Evolutionary conservation across 257 asterid genomes (phyloP).

Genomic region (Lithospermum erythrorhizon): DNA sequence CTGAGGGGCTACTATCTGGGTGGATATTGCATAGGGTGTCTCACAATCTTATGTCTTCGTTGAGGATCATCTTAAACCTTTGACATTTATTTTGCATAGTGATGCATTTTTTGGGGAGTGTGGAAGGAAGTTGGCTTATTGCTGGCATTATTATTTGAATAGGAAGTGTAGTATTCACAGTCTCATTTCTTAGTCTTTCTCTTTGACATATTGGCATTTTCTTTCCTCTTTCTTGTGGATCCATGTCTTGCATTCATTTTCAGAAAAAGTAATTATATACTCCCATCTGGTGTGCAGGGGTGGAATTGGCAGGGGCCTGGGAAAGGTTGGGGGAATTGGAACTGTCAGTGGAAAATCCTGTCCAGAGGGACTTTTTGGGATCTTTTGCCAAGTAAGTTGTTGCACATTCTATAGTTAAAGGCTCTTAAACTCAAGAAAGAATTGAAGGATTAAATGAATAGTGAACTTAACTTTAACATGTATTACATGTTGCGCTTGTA

Average conservation of each 20-base stretch:
- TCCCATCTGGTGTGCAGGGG: constrained; percentile 35
- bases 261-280: neutral
- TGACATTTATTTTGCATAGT: neutral
- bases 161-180: neutral
- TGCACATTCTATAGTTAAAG: constrained; percentile 6
- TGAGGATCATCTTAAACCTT: neutral
- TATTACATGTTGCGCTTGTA: neutral
- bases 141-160: neutral
- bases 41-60: too few relatives aligned
- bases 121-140: neutral
- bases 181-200: too few relatives aligned
- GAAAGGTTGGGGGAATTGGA: constrained; percentile 66
- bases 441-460: neutral
- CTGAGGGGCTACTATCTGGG: neutral
- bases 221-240: neutral
- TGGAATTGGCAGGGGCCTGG: constrained; percentile 67
- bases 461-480: neutral
- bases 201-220: neutral
- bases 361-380: constrained; percentile 78
- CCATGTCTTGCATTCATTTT: neutral
- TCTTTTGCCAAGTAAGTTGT: constrained; percentile 61
- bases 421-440: constrained; percentile 2
- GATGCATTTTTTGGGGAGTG: neutral
- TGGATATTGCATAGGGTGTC: neutral
- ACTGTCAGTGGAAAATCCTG: constrained; percentile 77